Conservation (phyloP, 2,329 filamentous ascomycete species). For the Teratosphaeria pseudoeucalypti region DNA sequence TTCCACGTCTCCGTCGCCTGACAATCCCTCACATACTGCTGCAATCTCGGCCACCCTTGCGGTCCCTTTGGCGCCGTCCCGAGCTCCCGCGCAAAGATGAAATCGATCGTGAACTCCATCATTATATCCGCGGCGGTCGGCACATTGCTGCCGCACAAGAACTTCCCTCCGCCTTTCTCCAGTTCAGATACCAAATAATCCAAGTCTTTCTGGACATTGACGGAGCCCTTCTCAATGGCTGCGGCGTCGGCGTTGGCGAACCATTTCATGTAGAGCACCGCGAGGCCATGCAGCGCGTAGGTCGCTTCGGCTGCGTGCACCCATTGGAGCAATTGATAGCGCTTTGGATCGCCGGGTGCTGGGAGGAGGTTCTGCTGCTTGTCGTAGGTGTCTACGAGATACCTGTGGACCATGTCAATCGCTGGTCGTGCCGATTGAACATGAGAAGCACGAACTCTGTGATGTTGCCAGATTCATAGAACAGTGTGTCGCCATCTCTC, state of each 20-base stretch:
- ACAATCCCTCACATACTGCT: conserved; percentile 30
- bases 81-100: conserved; percentile 30
- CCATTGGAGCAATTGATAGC: conserved; percentile 33
- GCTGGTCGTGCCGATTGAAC: neutral
- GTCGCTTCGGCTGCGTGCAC: conserved; percentile 39
- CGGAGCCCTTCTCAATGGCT: conserved; percentile 29
- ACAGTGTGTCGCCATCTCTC: conserved; percentile 30
- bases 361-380: conserved; percentile 28
- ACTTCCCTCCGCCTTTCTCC: conserved; percentile 27
- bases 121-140: conserved; percentile 31
- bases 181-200: conserved; percentile 36
- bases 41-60: conserved; percentile 24
- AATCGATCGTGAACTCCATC: conserved; percentile 34
- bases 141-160: conserved; percentile 30
- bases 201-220: conserved; percentile 37
- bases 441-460: conserved; percentile 28
- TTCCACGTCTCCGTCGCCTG: conserved; percentile 27
- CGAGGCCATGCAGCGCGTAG: conserved; percentile 35
- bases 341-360: conserved; percentile 21
- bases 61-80: conserved; percentile 28
- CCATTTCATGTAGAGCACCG: conserved; percentile 37
- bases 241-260: conserved; percentile 28
- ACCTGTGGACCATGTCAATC: conserved; percentile 22
- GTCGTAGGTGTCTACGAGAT: conserved; percentile 39
- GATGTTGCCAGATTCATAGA: conserved; percentile 39